These are phyloP conservation scores for Eutypa lata DNA, from an alignment of 2,329 filamentous ascomycete genomes.

Conservation along the genomic window DNA sequence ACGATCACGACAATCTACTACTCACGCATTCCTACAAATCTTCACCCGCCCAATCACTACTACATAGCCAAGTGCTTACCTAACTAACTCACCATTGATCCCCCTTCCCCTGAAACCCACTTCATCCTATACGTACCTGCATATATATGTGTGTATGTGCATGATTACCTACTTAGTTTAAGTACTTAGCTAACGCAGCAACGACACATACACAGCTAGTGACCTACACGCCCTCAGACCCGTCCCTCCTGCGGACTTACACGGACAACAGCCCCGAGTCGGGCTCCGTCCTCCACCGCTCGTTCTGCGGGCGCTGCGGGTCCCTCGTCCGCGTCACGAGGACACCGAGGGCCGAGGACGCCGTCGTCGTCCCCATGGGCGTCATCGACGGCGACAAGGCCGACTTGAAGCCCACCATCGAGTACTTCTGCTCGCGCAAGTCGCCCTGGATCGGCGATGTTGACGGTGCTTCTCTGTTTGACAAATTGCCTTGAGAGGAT, in stretches of 20 bases:
- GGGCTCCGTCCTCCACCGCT: slow-evolving; percentile 12
- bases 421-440: slow-evolving; percentile 11
- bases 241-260: slow-evolving; percentile 12
- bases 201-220: slow-evolving; percentile 13
- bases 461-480: slow-evolving; percentile 2
- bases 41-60: not conserved
- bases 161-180: no score
- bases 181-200: not conserved
- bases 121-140: no score
- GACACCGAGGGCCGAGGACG: not conserved
- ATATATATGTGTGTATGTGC: not conserved
- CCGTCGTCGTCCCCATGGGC: slow-evolving; percentile 14
- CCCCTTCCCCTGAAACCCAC: no score
- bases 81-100: no score
- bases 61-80: not conserved
- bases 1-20: no score
- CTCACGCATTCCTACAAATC: not conserved
- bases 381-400: slow-evolving; percentile 18
- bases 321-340: slow-evolving; percentile 1
- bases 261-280: slow-evolving; percentile 14
- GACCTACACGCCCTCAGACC: slow-evolving; percentile 11
- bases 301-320: slow-evolving; percentile 22
- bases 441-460: slow-evolving; percentile 12
- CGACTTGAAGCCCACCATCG: slow-evolving; percentile 10
- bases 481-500: slow-evolving; percentile 3